Conservation (phyloP, 768 basidiomycete species). For the Cystoderma amianthinum region DNA sequence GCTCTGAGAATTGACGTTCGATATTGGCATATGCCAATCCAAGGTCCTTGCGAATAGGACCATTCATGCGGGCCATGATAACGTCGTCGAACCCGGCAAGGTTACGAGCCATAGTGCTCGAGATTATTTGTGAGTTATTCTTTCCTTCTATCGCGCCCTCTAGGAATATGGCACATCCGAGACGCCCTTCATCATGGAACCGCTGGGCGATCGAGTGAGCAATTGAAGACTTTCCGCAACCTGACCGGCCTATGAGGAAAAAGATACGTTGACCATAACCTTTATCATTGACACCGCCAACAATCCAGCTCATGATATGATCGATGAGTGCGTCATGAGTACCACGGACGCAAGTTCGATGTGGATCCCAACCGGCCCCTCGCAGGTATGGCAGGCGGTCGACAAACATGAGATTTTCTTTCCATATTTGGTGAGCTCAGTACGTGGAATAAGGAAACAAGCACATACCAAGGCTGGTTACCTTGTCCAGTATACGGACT, state of each 20-base stretch:
- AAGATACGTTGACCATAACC: conserved; percentile 12
- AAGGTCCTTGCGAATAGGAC: conserved; percentile 1
- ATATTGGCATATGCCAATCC: conserved; percentile 1
- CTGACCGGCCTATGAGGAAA: conserved; percentile 16
- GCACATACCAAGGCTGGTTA: conserved; percentile 2
- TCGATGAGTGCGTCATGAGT: conserved; percentile 8
- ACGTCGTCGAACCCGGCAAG: conserved; percentile 20
- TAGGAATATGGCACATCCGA: conserved; percentile 25
- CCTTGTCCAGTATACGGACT: conserved; percentile 5
- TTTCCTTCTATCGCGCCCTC: conserved; percentile 7
- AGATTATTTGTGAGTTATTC: conserved; percentile 15
- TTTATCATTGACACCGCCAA: conserved; percentile 2
- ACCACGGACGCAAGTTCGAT: conserved; percentile 5
- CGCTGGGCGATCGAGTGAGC: conserved; percentile 19
- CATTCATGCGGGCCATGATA: conserved; percentile 5
- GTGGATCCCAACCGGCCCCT: conserved; percentile 5
- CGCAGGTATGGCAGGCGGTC: conserved; percentile 5
- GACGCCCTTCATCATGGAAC: conserved; percentile 15
- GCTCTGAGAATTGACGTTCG: conserved; percentile 14
- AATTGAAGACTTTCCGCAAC: conserved; percentile 22
- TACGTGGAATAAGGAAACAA: neutral
- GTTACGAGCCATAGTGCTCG: conserved; percentile 24
- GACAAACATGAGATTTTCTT: neutral
- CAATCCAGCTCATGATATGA: conserved; percentile 11
- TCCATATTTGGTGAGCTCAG: neutral